Base-by-base conservation (phyloP, 176 grass and related monocot genomes). In the Bothriochloa decipiens region DNA sequence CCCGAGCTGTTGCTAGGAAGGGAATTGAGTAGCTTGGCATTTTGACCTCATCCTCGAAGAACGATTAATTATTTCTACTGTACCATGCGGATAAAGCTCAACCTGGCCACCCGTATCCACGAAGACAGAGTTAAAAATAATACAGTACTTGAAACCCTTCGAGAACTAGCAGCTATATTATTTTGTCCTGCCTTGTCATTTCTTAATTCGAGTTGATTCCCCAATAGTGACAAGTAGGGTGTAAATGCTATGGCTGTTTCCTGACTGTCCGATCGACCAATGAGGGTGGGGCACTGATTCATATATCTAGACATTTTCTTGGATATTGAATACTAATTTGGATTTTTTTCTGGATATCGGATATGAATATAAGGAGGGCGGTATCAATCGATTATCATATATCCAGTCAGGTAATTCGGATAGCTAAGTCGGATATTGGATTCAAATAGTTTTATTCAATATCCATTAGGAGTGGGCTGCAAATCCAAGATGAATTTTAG, bases 121-220 rank as follows among this genome's bases (percentile, higher is more conserved):
- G n/a, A 53, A 72, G 42, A 67, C 27, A 7, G 35, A 79, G 27
- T 82, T 47, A 62, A 68, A 1, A 82, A 53, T 40, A 55, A 6
- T 47, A 65, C 65, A 55, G 8, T 47, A 65, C 65, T 71, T 60
- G 4, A 6, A 61, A 62, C 37, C 68, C 9, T 68, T 77, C 4
- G 33, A 63, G 64, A 58, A 29, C 72, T 49, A 53, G 49, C 27
- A 70, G 36, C 26, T 65, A 52, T 66, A 23, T 52, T 81, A 42
- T 81, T 86, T 86, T 80, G 3, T 50, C 37, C 64, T 50, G 25
- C 58, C 60, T 67, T 42, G 29, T 23, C 11, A 23, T 18, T 67
- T 81, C 58, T 28, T 5, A 47, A 53, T 80, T 81, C 20, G 53
- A 57, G 53, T 58, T 58, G 55, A 58, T 58, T n/a, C 20, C 53